phyloP scores from a whole-genome alignment of 257 asterid genomes.

The Przewalskia tangutica region DNA sequence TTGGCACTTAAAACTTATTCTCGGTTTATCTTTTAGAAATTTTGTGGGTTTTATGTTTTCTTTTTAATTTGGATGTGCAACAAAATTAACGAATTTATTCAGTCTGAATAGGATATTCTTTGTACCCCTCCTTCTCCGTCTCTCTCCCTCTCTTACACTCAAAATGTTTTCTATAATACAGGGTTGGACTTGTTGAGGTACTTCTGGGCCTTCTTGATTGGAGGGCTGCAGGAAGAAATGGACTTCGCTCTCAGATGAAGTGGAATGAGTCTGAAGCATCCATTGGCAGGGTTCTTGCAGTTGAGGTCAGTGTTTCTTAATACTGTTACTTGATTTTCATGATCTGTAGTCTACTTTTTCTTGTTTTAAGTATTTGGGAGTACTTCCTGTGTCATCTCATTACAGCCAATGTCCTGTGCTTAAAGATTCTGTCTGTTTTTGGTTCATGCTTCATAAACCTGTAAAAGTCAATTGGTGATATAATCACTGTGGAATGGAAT shows the following conservation, averaged over 20 bases:
- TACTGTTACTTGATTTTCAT: not conserved
- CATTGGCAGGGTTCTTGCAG: slow-evolving; percentile 85
- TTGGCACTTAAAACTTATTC: not conserved
- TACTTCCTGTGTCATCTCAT: not conserved
- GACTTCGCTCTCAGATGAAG: slow-evolving; percentile 78
- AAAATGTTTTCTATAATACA: slow-evolving; percentile 5
- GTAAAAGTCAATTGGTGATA: not conserved
- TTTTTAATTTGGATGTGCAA: not conserved
- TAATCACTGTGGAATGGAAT: not conserved
- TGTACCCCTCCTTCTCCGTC: not conserved
- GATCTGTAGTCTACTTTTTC: not conserved
- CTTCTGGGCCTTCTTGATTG: slow-evolving; percentile 99
- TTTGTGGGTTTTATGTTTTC: not conserved
- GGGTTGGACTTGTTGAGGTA: slow-evolving; percentile 98
- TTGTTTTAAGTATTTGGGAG: not conserved
- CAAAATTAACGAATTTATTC: not conserved
- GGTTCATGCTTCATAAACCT: not conserved
- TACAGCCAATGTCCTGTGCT: not conserved
- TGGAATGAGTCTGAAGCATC: slow-evolving; percentile 99
- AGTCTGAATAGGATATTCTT: not conserved
- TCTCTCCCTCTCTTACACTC: not conserved
- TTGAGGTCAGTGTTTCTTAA: slow-evolving; percentile 51
- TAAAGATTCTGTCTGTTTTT: not conserved
- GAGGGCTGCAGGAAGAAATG: slow-evolving; percentile 94
- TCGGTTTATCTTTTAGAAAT: not conserved